phyloP scores from a whole-genome alignment of 148 eudicot genomes.

The Linanthus parryae region DNA sequence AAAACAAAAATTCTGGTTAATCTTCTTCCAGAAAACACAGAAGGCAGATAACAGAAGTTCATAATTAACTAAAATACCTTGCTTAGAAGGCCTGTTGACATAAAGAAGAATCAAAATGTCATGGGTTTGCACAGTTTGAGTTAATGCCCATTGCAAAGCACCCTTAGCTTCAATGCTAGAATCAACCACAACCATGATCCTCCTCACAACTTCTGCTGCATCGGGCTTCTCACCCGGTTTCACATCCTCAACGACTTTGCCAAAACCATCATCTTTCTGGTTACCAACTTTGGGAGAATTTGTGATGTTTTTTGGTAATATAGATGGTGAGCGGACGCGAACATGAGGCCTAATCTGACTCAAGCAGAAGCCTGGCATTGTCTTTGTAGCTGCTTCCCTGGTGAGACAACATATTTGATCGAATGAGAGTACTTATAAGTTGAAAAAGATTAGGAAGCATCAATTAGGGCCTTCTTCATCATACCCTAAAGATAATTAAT shows the following conservation, averaged over 20 bases:
- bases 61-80: too few species aligned
- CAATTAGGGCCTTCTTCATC: too few species aligned
- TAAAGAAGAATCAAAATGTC: conserved; percentile 60
- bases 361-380: conserved; percentile 58
- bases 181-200: conserved; percentile 73
- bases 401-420: too few species aligned
- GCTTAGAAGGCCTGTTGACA: conserved; percentile 42
- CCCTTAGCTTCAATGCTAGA: conserved; percentile 59
- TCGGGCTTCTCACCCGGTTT: conserved; percentile 14
- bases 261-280: conserved; percentile 11
- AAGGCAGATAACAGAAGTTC: too few species aligned
- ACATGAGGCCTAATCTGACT: conserved; percentile 62
- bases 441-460: too few species aligned
- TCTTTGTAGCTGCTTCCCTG: too few species aligned
- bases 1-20: background rate
- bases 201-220: conserved; percentile 34
- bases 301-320: conserved; percentile 5
- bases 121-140: conserved; percentile 63
- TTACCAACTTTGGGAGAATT: conserved; percentile 8
- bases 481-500: too few species aligned
- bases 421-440: too few species aligned
- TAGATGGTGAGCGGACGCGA: conserved; percentile 33
- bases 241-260: conserved; percentile 1
- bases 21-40: too few species aligned
- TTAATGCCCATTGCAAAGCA: conserved; percentile 80